Evolutionary conservation across 768 basidiomycete species (phyloP).

Genomic region (Trametes cinnabarina): DNA sequence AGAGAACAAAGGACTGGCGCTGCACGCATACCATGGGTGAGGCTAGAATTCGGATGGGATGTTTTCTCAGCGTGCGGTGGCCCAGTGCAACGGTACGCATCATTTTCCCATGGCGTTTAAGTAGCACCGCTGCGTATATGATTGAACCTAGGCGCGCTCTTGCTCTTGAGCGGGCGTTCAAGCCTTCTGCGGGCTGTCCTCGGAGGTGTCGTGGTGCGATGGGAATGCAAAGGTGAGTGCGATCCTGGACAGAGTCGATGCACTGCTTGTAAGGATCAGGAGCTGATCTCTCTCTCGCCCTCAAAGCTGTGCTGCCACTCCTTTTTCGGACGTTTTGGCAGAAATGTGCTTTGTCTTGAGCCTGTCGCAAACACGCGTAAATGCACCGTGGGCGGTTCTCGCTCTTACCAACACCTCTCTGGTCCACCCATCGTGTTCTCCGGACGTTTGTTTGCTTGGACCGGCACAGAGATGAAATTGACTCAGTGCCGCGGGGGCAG

Average conservation of each 20-base stretch:
- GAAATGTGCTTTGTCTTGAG: background rate
- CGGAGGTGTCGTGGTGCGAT: background rate
- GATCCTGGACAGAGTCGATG: background rate
- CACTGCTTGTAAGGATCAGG: constrained; percentile 8
- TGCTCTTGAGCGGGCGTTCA: too few species aligned
- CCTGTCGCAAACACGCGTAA: background rate
- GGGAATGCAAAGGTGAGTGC: background rate
- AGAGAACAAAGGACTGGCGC: background rate
- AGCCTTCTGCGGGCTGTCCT: background rate
- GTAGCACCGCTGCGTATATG: background rate
- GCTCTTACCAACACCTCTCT: too few species aligned
- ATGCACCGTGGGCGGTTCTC: too few species aligned
- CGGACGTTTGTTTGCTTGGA: too few species aligned
- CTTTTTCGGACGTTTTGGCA: constrained; percentile 2
- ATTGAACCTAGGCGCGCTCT: background rate
- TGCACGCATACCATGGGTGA: constrained; percentile 5
- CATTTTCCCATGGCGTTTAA: constrained; percentile 10
- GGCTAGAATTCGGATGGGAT: constrained; percentile 1
- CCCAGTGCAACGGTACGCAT: constrained; percentile 11
- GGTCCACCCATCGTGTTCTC: too few species aligned
- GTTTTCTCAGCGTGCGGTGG: constrained; percentile 14
- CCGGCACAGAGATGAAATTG: too few species aligned
- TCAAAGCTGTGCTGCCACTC: constrained; percentile 12
- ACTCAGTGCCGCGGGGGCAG: background rate
- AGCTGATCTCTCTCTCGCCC: background rate